These are phyloP conservation scores for Gossypium raimondii DNA, from an alignment of 345 rosid genomes.

Conservation along the genomic window DNA sequence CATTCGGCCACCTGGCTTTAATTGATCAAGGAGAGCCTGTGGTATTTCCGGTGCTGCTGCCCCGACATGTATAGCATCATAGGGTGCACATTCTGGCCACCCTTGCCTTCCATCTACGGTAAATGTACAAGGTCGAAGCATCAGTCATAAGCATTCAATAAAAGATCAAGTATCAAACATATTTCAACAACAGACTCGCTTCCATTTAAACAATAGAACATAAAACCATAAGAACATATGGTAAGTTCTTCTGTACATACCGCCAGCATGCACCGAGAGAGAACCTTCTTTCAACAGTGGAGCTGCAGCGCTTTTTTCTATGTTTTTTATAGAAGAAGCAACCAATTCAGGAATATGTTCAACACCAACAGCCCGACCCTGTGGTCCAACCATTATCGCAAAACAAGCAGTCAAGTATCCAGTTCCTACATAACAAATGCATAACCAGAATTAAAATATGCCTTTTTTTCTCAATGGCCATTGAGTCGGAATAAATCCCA, in stretches of 20 bases:
- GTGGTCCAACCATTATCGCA: conserved; percentile 83
- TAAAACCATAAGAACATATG: background rate
- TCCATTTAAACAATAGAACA: background rate
- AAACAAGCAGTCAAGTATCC: conserved; percentile 95
- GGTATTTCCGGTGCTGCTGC: conserved; percentile 96
- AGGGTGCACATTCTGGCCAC: conserved; percentile 77
- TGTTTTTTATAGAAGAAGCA: conserved; percentile 57
- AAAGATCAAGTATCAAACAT: background rate
- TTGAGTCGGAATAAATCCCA: background rate
- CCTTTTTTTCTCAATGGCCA: background rate
- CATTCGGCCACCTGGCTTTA: conserved; percentile 97
- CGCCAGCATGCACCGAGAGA: conserved; percentile 73
- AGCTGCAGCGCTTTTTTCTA: conserved; percentile 71
- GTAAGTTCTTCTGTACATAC: conserved; percentile 36
- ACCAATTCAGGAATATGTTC: conserved; percentile 91
- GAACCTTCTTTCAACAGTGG: conserved; percentile 63
- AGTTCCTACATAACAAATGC: conserved; percentile 48
- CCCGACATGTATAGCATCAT: conserved; percentile 95
- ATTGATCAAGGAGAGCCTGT: conserved; percentile 74
- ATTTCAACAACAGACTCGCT: background rate
- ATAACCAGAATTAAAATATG: background rate
- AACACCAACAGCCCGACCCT: conserved; percentile 81
- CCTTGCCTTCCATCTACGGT: conserved; percentile 87
- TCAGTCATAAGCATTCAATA: background rate
- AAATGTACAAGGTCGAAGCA: background rate